Evolutionary conservation across 306 rosid species (phyloP).

Genomic region (Medicago lupulina): DNA sequence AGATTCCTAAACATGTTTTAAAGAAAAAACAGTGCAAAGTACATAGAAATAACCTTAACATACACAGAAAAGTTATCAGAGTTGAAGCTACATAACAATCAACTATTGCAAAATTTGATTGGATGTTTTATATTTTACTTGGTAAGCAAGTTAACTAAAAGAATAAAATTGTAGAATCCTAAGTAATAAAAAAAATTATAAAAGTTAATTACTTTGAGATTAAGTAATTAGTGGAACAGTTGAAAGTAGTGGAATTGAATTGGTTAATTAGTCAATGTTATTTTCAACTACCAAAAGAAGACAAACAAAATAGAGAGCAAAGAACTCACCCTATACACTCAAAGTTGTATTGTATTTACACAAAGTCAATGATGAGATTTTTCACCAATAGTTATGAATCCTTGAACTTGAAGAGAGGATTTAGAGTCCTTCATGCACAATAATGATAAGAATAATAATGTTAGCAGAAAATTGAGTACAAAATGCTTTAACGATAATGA

Average conservation of each 20-base stretch:
- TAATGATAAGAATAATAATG: not conserved
- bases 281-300: slow-evolving; percentile 22
- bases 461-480: not conserved
- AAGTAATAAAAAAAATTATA: not conserved
- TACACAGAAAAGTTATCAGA: slow-evolving; percentile 50
- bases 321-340: slow-evolving; percentile 67
- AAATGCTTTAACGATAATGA: not conserved
- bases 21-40: slow-evolving; percentile 12
- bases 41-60: slow-evolving; percentile 46
- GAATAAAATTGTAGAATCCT: slow-evolving; percentile 15
- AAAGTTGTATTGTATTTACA: slow-evolving; percentile 50
- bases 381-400: slow-evolving; percentile 37
- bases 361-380: slow-evolving; percentile 46
- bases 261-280: slow-evolving; percentile 18
- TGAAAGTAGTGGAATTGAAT: slow-evolving; percentile 3
- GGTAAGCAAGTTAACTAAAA: not conserved
- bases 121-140: slow-evolving; percentile 22
- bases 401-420: slow-evolving; percentile 30
- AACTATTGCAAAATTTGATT: not conserved
- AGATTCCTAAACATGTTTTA: slow-evolving; percentile 46
- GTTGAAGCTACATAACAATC: slow-evolving; percentile 29
- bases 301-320: slow-evolving; percentile 33
- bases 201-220: slow-evolving; percentile 13
- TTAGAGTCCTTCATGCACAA: slow-evolving; percentile 35
- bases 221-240: slow-evolving; percentile 17